Base-by-base conservation (phyloP, 2,329 filamentous ascomycete species). In the Celoporthe dispersa region DNA sequence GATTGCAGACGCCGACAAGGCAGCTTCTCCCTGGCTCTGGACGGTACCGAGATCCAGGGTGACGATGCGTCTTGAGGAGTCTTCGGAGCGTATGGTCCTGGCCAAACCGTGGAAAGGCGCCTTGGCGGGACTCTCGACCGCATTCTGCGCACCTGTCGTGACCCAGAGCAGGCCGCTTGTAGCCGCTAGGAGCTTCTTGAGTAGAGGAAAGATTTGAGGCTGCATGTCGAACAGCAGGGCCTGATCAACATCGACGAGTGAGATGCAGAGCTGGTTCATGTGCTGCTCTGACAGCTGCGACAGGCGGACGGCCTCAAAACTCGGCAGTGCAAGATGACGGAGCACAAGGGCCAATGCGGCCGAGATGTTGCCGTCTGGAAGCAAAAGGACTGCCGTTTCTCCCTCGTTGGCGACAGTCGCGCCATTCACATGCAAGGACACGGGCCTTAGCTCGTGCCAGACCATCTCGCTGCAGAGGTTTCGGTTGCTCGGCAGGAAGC, bases 1-100 rank as follows among this genome's bases (percentile, higher is more conserved):
- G 3, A 68, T 65, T 1, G 67, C 67, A 31, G 59, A 51, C 8
- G 31, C 53, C 8, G 55, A 64, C 39, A n/a, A 4, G 22, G 39
- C 9, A 14, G 33, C 11, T 25, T 72, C 55, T 19, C 57, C n/a
- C 22, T 31, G 11, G 28, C 48, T 44, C 8, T 41, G 31, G n/a
- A 53, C 53, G 1, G 25, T 33, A 16, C 72, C 71, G 11, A 86
- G 51, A 65, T 86, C 84, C n/a, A 87, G 75, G 0, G 81, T 83
- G 14, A 82, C 76, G 22, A 86, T 78, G 0, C 72, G 76, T 73
- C 80, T 85, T 25, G 80, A 78, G 0, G 81, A 77, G 70, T 86
- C 81, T 62, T 87, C 86, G 0, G 85, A 87, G 62, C 83, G 80
- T 11, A 87, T 76, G 0, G 84, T 84, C 28, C 86, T 79, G 1